phyloP scores from a whole-genome alignment of 306 rosid species.

The Myrica gale region DNA sequence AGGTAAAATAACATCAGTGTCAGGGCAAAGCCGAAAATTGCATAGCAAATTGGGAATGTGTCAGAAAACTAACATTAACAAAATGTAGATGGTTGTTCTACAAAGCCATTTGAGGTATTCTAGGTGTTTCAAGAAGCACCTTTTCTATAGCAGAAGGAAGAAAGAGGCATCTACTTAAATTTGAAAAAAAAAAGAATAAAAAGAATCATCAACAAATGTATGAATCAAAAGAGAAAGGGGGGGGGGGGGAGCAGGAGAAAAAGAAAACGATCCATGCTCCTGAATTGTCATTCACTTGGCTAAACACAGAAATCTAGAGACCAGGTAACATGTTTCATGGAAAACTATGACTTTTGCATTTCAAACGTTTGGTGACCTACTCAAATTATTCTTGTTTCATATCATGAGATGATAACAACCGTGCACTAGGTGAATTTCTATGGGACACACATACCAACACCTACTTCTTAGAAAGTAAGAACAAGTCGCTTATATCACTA shows the following conservation, averaged over 20 bases:
- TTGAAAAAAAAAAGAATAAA: too few species aligned
- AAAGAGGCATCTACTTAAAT: not conserved
- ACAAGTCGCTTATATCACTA: not conserved
- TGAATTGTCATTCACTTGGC: not conserved
- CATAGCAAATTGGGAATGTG: not conserved
- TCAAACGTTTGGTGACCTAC: not conserved
- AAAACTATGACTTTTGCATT: not conserved
- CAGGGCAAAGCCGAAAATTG: not conserved
- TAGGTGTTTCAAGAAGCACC: not conserved
- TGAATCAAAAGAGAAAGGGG: not conserved
- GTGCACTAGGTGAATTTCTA: not conserved
- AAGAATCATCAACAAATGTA: not conserved
- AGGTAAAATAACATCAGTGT: slow-evolving; percentile 15
- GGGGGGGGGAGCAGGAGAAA: not conserved
- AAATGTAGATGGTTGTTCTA: not conserved
- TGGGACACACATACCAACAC: not conserved
- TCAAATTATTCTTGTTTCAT: too few species aligned
- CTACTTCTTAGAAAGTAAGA: not conserved
- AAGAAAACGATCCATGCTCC: not conserved
- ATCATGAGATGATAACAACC: not conserved
- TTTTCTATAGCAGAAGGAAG: not conserved
- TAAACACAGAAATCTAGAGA: not conserved
- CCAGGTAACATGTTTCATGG: not conserved
- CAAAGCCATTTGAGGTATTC: not conserved
- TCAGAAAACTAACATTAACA: not conserved